These are phyloP conservation scores for Tulasnella sp. DNA, from an alignment of 768 basidiomycete species.

Conservation along the genomic window DNA sequence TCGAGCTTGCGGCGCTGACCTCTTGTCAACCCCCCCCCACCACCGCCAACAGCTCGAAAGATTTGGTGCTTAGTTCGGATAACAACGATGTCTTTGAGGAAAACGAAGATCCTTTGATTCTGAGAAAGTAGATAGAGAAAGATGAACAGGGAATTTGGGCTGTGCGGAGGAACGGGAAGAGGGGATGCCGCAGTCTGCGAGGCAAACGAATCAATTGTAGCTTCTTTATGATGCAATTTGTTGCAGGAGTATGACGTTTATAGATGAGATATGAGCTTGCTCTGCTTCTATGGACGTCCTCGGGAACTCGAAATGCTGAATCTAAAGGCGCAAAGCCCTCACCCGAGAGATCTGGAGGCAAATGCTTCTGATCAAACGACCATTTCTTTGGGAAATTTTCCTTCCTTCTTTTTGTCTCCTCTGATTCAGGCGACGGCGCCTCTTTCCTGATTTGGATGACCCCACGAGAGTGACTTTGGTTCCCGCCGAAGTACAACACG, in stretches of 20 bases:
- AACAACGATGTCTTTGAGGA: slow-evolving; percentile 38
- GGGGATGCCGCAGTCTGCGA: background rate
- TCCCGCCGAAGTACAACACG: too few relatives aligned
- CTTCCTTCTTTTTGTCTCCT: too few relatives aligned
- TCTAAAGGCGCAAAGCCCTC: background rate
- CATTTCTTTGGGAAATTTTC: too few relatives aligned
- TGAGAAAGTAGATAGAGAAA: slow-evolving; percentile 14
- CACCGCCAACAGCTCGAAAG: slow-evolving; percentile 34
- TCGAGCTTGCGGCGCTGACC: slow-evolving; percentile 42
- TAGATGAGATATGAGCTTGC: background rate
- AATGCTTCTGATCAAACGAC: too few relatives aligned
- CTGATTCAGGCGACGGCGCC: too few relatives aligned
- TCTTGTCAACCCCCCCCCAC: slow-evolving; percentile 39
- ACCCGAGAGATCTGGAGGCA: background rate
- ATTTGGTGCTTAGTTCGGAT: slow-evolving; percentile 39
- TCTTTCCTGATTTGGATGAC: too few relatives aligned
- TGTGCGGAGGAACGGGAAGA: background rate
- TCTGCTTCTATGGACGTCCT: too few relatives aligned
- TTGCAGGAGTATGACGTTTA: background rate
- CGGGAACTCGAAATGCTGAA: too few relatives aligned
- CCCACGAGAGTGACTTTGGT: too few relatives aligned
- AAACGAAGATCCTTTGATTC: background rate
- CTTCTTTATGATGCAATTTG: background rate
- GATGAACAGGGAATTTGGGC: background rate
- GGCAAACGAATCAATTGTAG: background rate